Evolutionary conservation across 1,284 basidiomycete species (phyloP).

Genomic region (Rhodotorula sp.): DNA sequence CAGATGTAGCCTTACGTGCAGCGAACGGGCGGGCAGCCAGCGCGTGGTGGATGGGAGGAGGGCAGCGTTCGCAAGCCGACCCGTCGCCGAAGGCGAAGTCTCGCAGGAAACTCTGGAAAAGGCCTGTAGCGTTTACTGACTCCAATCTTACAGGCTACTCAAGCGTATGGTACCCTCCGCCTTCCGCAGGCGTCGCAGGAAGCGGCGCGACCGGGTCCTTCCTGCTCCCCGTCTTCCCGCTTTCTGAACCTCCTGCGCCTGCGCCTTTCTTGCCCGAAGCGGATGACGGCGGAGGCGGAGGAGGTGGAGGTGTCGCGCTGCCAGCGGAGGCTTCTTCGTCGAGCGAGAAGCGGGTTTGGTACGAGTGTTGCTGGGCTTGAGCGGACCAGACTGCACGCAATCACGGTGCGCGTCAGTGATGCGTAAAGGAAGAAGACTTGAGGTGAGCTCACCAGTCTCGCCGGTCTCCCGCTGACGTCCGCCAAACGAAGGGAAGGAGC

Average conservation of each 20-base stretch:
- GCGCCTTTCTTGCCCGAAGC: neutral
- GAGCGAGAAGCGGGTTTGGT: slow-evolving; percentile 22
- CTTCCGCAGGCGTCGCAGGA: slow-evolving; percentile 13
- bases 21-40: no score
- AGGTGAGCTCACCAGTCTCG: slow-evolving; percentile 9
- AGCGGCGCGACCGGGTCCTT: neutral
- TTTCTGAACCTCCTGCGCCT: neutral
- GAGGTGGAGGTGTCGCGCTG: neutral
- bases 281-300: neutral
- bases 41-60: no score
- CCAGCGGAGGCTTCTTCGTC: slow-evolving; percentile 15
- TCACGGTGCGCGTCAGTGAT: no score
- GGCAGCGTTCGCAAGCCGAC: no score
- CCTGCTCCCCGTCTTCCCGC: neutral
- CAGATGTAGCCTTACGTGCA: no score
- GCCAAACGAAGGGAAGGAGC: slow-evolving; percentile 22
- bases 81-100: no score
- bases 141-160: slow-evolving; percentile 6
- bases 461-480: slow-evolving; percentile 1
- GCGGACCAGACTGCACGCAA: slow-evolving; percentile 29
- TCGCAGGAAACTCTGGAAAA: neutral
- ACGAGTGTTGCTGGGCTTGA: slow-evolving; percentile 2
- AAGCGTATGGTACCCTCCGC: slow-evolving; percentile 33
- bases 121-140: no score
- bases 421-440: no score